Evolutionary conservation across 148 eudicot genomes (phyloP), one percentile per base, ranked within the genome.

Genomic region (Arctostaphylos glauca): DNA sequence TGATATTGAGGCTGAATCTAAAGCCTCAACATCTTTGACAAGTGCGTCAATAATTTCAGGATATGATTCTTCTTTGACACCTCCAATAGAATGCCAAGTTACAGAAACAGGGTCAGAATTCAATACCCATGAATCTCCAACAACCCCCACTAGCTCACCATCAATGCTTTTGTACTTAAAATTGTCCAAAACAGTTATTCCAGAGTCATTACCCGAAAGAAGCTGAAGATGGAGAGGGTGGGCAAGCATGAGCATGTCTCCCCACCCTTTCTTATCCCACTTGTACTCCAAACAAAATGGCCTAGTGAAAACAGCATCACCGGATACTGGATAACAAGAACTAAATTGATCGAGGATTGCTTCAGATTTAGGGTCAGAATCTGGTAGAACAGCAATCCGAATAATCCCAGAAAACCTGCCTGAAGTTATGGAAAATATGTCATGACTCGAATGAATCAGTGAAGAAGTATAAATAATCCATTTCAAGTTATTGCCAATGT

Each of bases 121-220:
- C 89, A 96, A 81, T n/a, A 85, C 82, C 99, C 99, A 96, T 47
- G 89, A 88, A 90, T 93, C 93, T 64, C 98, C 99, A 86, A 94
- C 94, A 85, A 96, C 92, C 50, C 99, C 99, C 48, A 94, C 94
- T 78, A 96, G 95, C 14, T 96, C 98, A n/a, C 99, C 99, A 87
- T 96, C 98, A 77, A 96, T 91, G 47, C 97, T 93, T 58, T 90
- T 90, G 84, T 92, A 96, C 85, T 84, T 91, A 70, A 94, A 91
- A 77, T 91, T 92, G 81, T 91, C 91, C 87, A 96, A 85, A 58
- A 94, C 89, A 62, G 85, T 77, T n/a, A 87, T 72, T 43, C 83
- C 82, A 49, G 86, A 31, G 80, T 80, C 86, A 43, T 82, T 80
- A 56, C 82, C 83, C 2, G 89, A 87, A 67, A 96, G 82, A 68